These are phyloP conservation scores for Hypoxylon sp. DNA, from an alignment of 2,329 filamentous ascomycete species.

Conservation along the genomic window DNA sequence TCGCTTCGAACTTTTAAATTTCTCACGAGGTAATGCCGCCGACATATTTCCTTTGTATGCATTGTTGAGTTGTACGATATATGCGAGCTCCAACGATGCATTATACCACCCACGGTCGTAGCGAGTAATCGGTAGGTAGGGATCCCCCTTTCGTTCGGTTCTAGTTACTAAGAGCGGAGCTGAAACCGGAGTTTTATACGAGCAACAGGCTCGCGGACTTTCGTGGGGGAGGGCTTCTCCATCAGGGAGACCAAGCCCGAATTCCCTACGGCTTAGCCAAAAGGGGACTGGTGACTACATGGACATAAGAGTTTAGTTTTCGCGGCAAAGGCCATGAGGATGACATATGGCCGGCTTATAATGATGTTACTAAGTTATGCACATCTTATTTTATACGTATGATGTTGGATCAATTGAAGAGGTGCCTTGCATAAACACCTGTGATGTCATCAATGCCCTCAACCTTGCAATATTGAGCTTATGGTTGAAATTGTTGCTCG, in stretches of 20 bases:
- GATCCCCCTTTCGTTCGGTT: slow-evolving; percentile 4
- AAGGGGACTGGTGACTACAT: slow-evolving; percentile 31
- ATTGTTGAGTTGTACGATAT: slow-evolving; percentile 33
- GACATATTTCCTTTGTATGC: slow-evolving; percentile 34
- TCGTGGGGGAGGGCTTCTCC: slow-evolving; percentile 36
- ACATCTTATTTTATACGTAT: background rate
- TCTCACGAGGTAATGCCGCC: slow-evolving; percentile 36
- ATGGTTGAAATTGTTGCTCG: too few relatives aligned
- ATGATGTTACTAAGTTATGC: too few relatives aligned
- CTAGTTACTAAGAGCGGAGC: slow-evolving; percentile 36
- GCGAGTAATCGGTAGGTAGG: slow-evolving; percentile 6
- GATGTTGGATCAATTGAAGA: background rate
- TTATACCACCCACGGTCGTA: slow-evolving; percentile 12
- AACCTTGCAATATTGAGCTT: too few relatives aligned
- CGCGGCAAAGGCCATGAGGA: background rate
- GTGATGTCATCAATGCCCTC: too few relatives aligned
- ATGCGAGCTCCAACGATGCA: slow-evolving; percentile 36
- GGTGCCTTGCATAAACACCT: too few relatives aligned
- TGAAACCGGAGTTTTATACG: slow-evolving; percentile 28
- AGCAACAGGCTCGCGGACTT: slow-evolving; percentile 26
- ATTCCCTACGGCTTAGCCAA: slow-evolving; percentile 34
- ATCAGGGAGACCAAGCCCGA: slow-evolving; percentile 31
- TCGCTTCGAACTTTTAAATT: slow-evolving; percentile 20
- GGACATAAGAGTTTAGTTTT: slow-evolving; percentile 15
- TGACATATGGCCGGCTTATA: background rate